These are phyloP conservation scores for Penicillium steckii DNA, from an alignment of 495 filamentous ascomycete species.

Conservation along the genomic window DNA sequence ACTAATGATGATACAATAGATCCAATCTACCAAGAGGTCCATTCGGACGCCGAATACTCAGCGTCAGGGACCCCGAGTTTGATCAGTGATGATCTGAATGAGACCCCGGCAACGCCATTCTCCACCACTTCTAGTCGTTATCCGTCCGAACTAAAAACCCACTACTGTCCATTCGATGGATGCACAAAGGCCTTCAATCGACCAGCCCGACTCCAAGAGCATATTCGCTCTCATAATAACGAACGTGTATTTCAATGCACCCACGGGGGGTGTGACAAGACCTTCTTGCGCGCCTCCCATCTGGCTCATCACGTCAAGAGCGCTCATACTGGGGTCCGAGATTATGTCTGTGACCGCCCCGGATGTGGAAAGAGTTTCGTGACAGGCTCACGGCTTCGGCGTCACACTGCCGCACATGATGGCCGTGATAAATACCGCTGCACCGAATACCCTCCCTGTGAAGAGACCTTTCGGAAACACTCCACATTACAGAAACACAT, in stretches of 20 bases:
- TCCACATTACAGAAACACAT: constrained; percentile 84
- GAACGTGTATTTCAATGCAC: constrained; percentile 73
- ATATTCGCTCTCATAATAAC: constrained; percentile 76
- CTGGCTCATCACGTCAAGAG: constrained; percentile 79
- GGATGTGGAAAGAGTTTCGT: constrained; percentile 80
- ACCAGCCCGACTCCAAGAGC: constrained; percentile 73
- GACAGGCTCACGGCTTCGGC: constrained; percentile 67
- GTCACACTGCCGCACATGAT: constrained; percentile 67
- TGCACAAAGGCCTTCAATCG: constrained; percentile 87
- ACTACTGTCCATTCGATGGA: constrained; percentile 63
- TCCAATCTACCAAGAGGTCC: constrained; percentile 41
- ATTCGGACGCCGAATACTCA: constrained; percentile 39
- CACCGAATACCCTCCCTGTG: constrained; percentile 69
- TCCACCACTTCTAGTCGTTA: constrained; percentile 55
- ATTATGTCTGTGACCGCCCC: constrained; percentile 66
- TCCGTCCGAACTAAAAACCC: constrained; percentile 72
- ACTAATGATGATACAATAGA: constrained; percentile 23
- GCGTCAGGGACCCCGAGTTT: constrained; percentile 28
- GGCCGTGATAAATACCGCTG: constrained; percentile 69
- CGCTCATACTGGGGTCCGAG: constrained; percentile 69
- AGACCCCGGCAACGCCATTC: constrained; percentile 50
- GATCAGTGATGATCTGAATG: constrained; percentile 37
- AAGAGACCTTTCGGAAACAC: constrained; percentile 81
- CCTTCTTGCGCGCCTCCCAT: constrained; percentile 78
- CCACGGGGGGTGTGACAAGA: constrained; percentile 69